phyloP scores from a whole-genome alignment of 139 green algal genomes.

The Micractinium conductrix region DNA sequence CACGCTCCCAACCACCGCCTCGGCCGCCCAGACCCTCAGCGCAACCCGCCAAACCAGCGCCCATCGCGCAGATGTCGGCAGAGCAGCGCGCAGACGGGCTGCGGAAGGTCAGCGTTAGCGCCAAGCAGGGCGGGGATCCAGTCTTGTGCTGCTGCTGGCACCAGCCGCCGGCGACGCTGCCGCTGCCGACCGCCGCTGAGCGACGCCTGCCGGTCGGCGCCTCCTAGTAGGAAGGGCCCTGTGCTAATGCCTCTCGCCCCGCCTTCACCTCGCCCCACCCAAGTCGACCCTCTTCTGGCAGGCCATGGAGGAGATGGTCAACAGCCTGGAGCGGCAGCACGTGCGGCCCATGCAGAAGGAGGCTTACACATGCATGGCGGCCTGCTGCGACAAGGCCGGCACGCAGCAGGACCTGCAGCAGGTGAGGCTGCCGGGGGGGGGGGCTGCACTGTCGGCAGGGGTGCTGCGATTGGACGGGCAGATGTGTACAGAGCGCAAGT shows the following conservation, averaged over 20 bases:
- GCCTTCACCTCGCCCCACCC: neutral
- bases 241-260: no score
- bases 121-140: no score
- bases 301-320: constrained; percentile 48
- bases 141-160: no score
- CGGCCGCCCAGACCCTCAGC: no score
- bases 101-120: neutral
- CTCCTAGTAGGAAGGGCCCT: no score
- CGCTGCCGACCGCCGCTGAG: neutral
- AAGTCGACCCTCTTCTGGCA: neutral
- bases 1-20: no score
- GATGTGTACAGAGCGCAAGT: neutral
- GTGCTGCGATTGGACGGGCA: neutral
- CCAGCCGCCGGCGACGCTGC: no score
- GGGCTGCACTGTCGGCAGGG: neutral
- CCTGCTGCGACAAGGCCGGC: constrained; percentile 47
- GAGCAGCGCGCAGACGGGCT: neutral
- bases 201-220: neutral
- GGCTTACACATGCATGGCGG: constrained; percentile 40
- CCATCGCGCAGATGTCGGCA: neutral
- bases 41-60: no score
- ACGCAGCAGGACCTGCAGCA: constrained; percentile 36
- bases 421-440: constrained; percentile 5
- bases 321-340: constrained; percentile 32
- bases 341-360: constrained; percentile 53